Evolutionary conservation across 345 rosid species (phyloP), one percentile per base, ranked within the genome.

Genomic region (Linum lewisii): DNA sequence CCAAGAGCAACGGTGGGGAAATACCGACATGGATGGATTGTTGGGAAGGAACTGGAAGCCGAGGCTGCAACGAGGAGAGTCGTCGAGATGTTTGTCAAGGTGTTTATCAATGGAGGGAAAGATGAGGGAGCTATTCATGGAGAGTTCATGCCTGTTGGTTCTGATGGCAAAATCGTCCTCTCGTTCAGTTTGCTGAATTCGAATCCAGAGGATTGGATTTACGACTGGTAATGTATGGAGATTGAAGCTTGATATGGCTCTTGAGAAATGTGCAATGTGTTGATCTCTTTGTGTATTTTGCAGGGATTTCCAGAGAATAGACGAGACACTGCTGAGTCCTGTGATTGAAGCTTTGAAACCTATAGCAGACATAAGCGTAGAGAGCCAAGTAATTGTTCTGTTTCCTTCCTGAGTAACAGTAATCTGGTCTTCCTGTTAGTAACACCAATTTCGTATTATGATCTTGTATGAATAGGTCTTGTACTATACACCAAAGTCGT

Each of bases 111-210:
- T 60, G 97, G 97, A 52, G 97, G 92, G 29, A 79, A 77, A 64
- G 90, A 86, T 21, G 84, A 87, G 47, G 95, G 82, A 1, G 73
- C 76, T 49, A 80, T 93, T 66, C 85, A 70, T 49, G 85, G 78
- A 49, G 99, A 85, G 82, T 87, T 83, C 70, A 89, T 89, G 95
- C 99, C 99, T 7, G 95, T 87, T 15, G 97, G 96, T 63, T 75
- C 99, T 26, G 96, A 93, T 78, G 95, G 99, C 58, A 89, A 50
- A 74, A 76, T 86, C 57, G 84, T 86, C 70, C 89, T 89, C 51
- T 92, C 98, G 0, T 89, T 89, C 64, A 93, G 82, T 74, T 69
- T 86, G 70, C 95, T 93, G 53, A 93, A 93, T 73, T 77, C 96
- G 0, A 74, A 89, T 72, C 97, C 99, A 7, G 78, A 22, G 49